Base-by-base conservation (phyloP, 208 protist genomes). In the Zelonia costaricensis region DNA sequence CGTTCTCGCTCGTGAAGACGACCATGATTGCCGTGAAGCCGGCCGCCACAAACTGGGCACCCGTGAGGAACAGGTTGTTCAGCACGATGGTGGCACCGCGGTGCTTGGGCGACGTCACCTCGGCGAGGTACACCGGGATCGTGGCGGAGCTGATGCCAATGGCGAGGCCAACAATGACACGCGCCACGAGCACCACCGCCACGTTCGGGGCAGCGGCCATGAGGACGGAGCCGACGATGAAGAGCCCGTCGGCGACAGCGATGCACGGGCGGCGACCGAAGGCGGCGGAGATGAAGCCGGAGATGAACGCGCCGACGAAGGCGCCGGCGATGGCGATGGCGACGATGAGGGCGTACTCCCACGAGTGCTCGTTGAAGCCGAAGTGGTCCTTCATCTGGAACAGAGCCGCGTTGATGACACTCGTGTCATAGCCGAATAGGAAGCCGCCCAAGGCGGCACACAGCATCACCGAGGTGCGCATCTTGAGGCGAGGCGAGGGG, bases 381-480 rank as follows among this genome's bases (percentile, higher is more conserved):
- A 95, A 96, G 77, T 95, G 76, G 48, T 91, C 82, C 62, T 96
- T 96, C 76, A 97, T 92, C 69, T 96, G 91, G 38, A 97, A 92
- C 39, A 97, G 64, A 0, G 91, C 88, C 5, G 84, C 93, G 38
- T 94, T 95, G 62, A 97, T 91, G 33, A 97, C 84, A 60, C 78
- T 87, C 6, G 93, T 97, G 70, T 96, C 93, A 64, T 97, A 97
- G n/a, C 93, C 93, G 68, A 97, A 97, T 12, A 97, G 86, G 62
- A 93, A 89, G 10, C 93, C 93, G 53, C 91, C 91, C 35, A 97
- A 72, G 36, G 93, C 89, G 62, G 91, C 91, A 53, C 86, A 96
- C 20, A 91, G 46, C 73, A 80, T 92, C 30, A 94, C 72, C 25
- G 78, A 76, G 20, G 64, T 52, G 30, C 69, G 58, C 83, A 86